These are phyloP conservation scores for Picea engelmannii DNA, from an alignment of 83 land plant species.

Conservation along the genomic window DNA sequence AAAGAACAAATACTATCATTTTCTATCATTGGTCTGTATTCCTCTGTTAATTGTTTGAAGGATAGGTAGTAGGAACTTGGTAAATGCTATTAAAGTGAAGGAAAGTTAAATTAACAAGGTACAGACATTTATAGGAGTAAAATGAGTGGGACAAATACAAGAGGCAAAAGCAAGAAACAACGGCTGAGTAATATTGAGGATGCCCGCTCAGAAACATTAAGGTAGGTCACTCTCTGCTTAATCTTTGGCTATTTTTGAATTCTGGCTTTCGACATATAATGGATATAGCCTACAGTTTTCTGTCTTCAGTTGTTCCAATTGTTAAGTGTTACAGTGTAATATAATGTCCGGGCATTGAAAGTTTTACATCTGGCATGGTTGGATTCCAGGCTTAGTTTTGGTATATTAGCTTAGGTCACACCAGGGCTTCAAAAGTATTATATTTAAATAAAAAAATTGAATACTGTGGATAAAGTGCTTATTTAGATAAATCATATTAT, in stretches of 20 bases:
- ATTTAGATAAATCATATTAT: neutral
- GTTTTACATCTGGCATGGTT: neutral
- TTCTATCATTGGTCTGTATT: no score
- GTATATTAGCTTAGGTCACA: neutral
- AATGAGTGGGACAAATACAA: constrained; percentile 16
- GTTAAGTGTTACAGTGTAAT: neutral
- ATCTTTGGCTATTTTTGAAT: neutral
- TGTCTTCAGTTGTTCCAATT: neutral
- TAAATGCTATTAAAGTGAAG: constrained; percentile 6
- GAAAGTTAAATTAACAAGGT: no score
- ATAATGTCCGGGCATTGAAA: neutral
- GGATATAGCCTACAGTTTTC: neutral
- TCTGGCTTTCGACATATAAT: neutral
- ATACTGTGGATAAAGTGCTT: no score
- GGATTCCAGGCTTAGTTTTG: neutral
- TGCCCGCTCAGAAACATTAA: constrained; percentile 11
- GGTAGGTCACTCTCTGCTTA: neutral
- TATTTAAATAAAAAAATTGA: no score
- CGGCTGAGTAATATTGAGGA: constrained; percentile 2
- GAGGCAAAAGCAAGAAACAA: constrained; percentile 10
- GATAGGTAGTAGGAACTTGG: neutral
- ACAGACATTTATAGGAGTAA: neutral
- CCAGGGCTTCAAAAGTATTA: no score
- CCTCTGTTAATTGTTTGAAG: neutral
- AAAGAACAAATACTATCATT: no score